phyloP scores from a whole-genome alignment of 2,329 filamentous ascomycete species.

The Aureobasidium sp. region DNA sequence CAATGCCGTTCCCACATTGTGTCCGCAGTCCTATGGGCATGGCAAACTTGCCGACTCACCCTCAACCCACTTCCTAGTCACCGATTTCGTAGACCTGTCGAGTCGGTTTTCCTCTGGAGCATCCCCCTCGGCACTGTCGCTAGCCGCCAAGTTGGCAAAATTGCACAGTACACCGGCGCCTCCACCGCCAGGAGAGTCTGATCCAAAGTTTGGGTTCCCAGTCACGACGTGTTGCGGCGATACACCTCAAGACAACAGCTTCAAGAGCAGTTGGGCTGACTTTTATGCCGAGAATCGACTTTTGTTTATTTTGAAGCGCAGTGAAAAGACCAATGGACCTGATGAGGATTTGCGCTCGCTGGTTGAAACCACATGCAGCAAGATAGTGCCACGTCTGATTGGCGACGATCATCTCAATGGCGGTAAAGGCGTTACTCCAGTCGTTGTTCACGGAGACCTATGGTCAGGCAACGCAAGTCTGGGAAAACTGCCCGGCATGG shows the following conservation, averaged over 20 bases:
- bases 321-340: conserved; percentile 51
- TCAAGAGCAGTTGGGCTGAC: conserved; percentile 64
- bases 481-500: conserved; percentile 51
- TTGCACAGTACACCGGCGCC: conserved; percentile 71
- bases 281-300: conserved; percentile 77
- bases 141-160: conserved; percentile 68
- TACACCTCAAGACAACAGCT: conserved; percentile 72
- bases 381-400: conserved; percentile 68
- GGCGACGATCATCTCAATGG: conserved; percentile 56
- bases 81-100: conserved; percentile 68
- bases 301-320: conserved; percentile 51
- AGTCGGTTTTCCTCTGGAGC: conserved; percentile 23
- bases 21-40: conserved; percentile 65
- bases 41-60: conserved; percentile 46
- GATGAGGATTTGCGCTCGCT: conserved; percentile 54
- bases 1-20: conserved; percentile 60
- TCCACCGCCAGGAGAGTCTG: conserved; percentile 47
- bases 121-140: conserved; percentile 36
- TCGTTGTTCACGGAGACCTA: conserved; percentile 83
- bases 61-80: conserved; percentile 51
- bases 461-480: conserved; percentile 78
- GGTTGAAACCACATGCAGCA: conserved; percentile 54
- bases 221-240: conserved; percentile 79
- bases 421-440: conserved; percentile 57
- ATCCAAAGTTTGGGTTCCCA: conserved; percentile 71